Base-by-base conservation (phyloP, 805 yeast genomes). In the Tetrapisispora arboricola region DNA sequence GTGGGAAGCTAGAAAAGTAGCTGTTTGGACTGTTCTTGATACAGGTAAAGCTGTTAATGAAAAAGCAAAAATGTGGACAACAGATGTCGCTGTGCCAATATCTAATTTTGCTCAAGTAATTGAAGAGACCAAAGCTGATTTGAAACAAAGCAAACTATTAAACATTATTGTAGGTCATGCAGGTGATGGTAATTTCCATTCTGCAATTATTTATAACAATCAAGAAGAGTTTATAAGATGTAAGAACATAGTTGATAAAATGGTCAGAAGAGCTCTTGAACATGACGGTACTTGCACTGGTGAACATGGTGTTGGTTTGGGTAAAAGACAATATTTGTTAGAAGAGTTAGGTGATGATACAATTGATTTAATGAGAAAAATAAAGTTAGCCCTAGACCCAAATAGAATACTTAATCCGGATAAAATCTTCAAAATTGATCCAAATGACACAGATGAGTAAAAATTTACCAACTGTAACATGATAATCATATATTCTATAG, bases 251-350 rank as follows among this genome's bases (percentile, higher is more conserved):
- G 78, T 80, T 12, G 68, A 71, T 21, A 66, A 73, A 38, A 77
- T 84, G 81, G 82, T 81, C 36, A 54, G 68, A 33, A 57, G 78
- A 31, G 94, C 90, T 0, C 62, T 84, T 15, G 71, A 64, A 1
- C 71, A 78, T 29, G 94, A 84, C 40, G 94, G 94, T 1, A 84
- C 95, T 1, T 78, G 86, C 49, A 80, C 87, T 4, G 94, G 94
- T 27, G 94, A 84, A 54, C 94, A 84, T 55, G 95, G 94, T 12
- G 75, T 85, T 30, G 95, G 94, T 8, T 71, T 79, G 32, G 88
- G 90, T 28, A 84, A 84, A 54, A 63, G 88, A 47, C 72, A 71
- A 22, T 76, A 68, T 44, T 58, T 84, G 26, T 63, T 69, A 22
- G 62, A 65, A 42, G 95, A 84, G 57, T 61, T 84, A 21, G 94